These are phyloP conservation scores for Adansonia rubrostipa DNA, from an alignment of 441 rosid species.

Conservation along the genomic window DNA sequence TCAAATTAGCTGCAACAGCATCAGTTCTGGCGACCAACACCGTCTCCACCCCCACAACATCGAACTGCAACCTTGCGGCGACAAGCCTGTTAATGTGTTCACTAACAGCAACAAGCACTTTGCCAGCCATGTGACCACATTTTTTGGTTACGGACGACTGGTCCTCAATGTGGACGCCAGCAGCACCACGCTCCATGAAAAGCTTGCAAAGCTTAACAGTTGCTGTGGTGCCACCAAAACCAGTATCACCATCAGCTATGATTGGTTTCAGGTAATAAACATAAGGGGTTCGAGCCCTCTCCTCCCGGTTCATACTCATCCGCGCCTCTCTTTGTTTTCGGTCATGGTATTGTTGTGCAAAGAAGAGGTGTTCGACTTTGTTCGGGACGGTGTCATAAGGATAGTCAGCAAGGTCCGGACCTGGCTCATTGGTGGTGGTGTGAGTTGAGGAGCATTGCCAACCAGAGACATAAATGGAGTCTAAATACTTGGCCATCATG, in stretches of 20 bases:
- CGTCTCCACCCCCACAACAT: constrained; percentile 92
- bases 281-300: constrained; percentile 79
- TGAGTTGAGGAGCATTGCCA: constrained; percentile 99
- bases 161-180: constrained; percentile 92
- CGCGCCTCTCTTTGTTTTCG: constrained; percentile 88
- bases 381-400: constrained; percentile 94
- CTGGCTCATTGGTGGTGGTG: constrained; percentile 85
- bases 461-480: constrained; percentile 87
- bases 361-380: constrained; percentile 89
- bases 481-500: constrained; percentile 92
- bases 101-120: constrained; percentile 84
- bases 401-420: constrained; percentile 94
- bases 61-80: constrained; percentile 91
- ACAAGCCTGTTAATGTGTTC: constrained; percentile 91
- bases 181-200: constrained; percentile 91
- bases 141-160: constrained; percentile 93
- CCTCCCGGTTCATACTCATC: constrained; percentile 85
- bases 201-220: constrained; percentile 94
- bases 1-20: constrained; percentile 79
- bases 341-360: constrained; percentile 92
- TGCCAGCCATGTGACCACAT: constrained; percentile 97
- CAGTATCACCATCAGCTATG: constrained; percentile 94
- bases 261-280: constrained; percentile 88
- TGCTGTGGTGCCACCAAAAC: constrained; percentile 90
- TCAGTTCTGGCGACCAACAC: constrained; percentile 88